phyloP scores from a whole-genome alignment of 2,329 filamentous ascomycete genomes.

The Aspergillus sp. region DNA sequence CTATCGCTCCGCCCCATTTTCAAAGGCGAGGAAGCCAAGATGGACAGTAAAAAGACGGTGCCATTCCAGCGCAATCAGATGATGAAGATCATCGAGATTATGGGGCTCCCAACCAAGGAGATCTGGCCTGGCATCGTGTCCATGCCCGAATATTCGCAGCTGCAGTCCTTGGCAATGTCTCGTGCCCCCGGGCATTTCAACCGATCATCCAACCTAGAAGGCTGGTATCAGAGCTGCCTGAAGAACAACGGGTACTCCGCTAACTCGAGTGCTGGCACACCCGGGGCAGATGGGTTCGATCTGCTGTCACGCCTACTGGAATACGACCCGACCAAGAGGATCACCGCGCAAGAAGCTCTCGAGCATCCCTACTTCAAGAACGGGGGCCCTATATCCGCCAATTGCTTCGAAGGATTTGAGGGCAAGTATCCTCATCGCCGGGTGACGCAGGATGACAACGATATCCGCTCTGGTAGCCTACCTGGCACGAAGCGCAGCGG shows the following conservation, averaged over 20 bases:
- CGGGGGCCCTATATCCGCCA: slow-evolving; percentile 67
- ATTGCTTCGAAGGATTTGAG: slow-evolving; percentile 89
- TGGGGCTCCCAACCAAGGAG: slow-evolving; percentile 86
- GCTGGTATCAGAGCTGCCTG: slow-evolving; percentile 75
- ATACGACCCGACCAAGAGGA: slow-evolving; percentile 85
- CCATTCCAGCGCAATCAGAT: slow-evolving; percentile 98
- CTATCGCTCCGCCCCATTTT: slow-evolving; percentile 90
- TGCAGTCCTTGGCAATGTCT: slow-evolving; percentile 54
- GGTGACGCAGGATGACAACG: slow-evolving; percentile 92
- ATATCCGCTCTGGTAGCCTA: slow-evolving; percentile 85
- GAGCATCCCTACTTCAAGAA: slow-evolving; percentile 85
- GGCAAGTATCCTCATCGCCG: slow-evolving; percentile 86
- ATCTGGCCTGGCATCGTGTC: slow-evolving; percentile 80
- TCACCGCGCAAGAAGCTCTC: slow-evolving; percentile 86
- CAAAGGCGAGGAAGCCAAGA: slow-evolving; percentile 98
- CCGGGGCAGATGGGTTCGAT: slow-evolving; percentile 76
- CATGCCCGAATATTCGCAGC: slow-evolving; percentile 83
- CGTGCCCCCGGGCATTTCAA: slow-evolving; percentile 52
- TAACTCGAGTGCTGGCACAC: slow-evolving; percentile 54
- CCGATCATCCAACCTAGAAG: slow-evolving; percentile 65
- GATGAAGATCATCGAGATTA: slow-evolving; percentile 97
- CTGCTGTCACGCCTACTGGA: slow-evolving; percentile 81
- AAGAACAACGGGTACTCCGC: slow-evolving; percentile 58
- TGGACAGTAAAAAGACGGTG: slow-evolving; percentile 96
- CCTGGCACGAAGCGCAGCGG: slow-evolving; percentile 90